phyloP scores from a whole-genome alignment of 1,284 basidiomycete genomes.

The Bjerkandera adusta region DNA sequence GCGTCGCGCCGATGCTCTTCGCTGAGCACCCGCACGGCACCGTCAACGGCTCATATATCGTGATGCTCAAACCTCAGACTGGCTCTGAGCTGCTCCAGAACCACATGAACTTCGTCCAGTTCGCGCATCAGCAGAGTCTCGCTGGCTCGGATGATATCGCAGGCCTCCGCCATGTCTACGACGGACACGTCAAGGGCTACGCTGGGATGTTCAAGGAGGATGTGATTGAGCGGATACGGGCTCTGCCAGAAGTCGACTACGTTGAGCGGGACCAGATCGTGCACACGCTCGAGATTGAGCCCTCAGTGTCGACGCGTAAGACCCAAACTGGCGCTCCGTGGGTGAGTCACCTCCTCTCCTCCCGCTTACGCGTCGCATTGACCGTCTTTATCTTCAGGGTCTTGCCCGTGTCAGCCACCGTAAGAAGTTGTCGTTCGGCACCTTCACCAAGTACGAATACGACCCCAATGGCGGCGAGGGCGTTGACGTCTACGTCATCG shows the following conservation, averaged over 20 bases:
- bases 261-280: conserved; percentile 94
- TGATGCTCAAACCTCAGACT: conserved; percentile 79
- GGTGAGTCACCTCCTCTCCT: conserved; percentile 51
- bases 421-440: conserved; percentile 71
- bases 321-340: conserved; percentile 85
- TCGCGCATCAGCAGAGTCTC: conserved; percentile 53
- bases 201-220: conserved; percentile 80
- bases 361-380: conserved; percentile 4
- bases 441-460: conserved; percentile 88
- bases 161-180: conserved; percentile 73
- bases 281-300: conserved; percentile 71
- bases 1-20: conserved; percentile 55
- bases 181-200: conserved; percentile 76
- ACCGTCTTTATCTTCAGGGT: conserved; percentile 51
- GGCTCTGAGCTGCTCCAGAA: conserved; percentile 57
- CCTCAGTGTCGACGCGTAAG: conserved; percentile 73
- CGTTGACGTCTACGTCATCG: conserved; percentile 69
- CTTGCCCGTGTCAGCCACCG: conserved; percentile 96
- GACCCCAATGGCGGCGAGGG: conserved; percentile 80
- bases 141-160: conserved; percentile 40
- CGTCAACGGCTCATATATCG: conserved; percentile 88
- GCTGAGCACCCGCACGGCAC: conserved; percentile 63
- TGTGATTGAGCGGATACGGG: conserved; percentile 79
- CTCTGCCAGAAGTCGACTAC: conserved; percentile 89
- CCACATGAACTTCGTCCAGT: conserved; percentile 71